A percentile compares a stretch with the other conserved stretches of the same genome.
phyloP scores from a whole-genome alignment of 2,329 filamentous ascomycete species.

The Aspergillus neoniger region DNA sequence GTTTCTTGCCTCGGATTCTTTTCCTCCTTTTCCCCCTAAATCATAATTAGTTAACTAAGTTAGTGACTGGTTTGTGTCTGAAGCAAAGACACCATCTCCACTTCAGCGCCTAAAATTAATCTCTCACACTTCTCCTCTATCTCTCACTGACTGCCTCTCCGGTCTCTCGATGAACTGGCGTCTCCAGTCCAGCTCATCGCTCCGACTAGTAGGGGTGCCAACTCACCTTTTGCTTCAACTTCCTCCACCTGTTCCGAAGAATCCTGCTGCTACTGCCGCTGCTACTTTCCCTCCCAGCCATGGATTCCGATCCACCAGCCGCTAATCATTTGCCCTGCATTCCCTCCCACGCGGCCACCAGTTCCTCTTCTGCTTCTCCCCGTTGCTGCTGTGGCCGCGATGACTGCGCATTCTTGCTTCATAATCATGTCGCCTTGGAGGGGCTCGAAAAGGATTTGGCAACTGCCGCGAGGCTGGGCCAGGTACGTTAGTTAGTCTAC shows the following conservation, averaged over 20 bases:
- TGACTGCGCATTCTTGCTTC: slow-evolving; percentile 77
- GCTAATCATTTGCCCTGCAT: slow-evolving; percentile 30
- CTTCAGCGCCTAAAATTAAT: no score
- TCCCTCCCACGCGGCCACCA: slow-evolving; percentile 32
- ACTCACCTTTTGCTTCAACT: slow-evolving; percentile 18
- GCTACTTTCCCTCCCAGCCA: neutral
- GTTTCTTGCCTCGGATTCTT: no score
- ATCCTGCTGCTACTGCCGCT: neutral
- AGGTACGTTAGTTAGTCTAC: slow-evolving; percentile 65
- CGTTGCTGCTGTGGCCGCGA: slow-evolving; percentile 81
- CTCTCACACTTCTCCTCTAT: neutral
- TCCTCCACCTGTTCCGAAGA: neutral
- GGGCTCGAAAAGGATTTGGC: slow-evolving; percentile 84
- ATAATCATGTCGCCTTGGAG: slow-evolving; percentile 76
- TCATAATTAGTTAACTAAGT: no score
- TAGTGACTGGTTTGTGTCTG: no score
- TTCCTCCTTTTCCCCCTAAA: no score
- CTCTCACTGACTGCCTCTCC: slow-evolving; percentile 1
- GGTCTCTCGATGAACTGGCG: slow-evolving; percentile 23
- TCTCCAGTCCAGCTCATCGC: slow-evolving; percentile 21
- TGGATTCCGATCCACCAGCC: slow-evolving; percentile 11
- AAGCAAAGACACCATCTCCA: no score
- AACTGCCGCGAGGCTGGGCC: slow-evolving; percentile 81
- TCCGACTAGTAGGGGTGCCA: slow-evolving; percentile 34
- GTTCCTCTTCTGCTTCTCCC: slow-evolving; percentile 23